A percentile compares a stretch with the other conserved stretches of the same genome.
These are phyloP conservation scores for Euphorbia schlechtendalii DNA, from an alignment of 441 rosid species.

Conservation along the genomic window DNA sequence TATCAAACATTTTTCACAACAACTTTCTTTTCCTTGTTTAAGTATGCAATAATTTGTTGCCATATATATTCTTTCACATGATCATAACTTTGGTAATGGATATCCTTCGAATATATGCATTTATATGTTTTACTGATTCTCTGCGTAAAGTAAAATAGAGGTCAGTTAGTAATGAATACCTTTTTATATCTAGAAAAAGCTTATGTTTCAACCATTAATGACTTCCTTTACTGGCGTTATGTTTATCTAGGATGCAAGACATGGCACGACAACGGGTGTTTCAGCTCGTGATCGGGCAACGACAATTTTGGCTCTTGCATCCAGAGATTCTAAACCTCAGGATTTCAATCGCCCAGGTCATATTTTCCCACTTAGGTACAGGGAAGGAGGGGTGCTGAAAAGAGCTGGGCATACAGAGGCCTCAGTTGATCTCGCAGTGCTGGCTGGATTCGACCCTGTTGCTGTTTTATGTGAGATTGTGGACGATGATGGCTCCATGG, in stretches of 20 bases:
- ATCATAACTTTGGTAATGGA: conserved; percentile 9
- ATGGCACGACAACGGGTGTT: conserved; percentile 92
- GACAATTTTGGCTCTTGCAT: conserved; percentile 73
- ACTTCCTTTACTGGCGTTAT: neutral
- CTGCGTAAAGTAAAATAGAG: no score
- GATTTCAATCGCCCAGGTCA: conserved; percentile 96
- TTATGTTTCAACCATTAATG: conserved; percentile 13
- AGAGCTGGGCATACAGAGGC: conserved; percentile 99
- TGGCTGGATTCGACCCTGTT: conserved; percentile 82
- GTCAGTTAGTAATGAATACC: neutral
- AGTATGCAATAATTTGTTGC: neutral
- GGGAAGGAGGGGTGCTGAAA: conserved; percentile 91
- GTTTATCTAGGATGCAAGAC: conserved; percentile 66
- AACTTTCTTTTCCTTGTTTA: neutral
- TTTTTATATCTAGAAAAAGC: neutral
- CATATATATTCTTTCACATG: neutral
- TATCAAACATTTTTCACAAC: conserved; percentile 33
- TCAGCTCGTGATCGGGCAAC: conserved; percentile 85
- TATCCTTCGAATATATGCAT: neutral
- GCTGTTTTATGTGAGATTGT: conserved; percentile 75
- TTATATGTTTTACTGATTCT: neutral
- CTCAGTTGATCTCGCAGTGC: conserved; percentile 76
- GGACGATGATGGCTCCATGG: conserved; percentile 89
- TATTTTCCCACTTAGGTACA: conserved; percentile 76
- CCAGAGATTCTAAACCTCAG: conserved; percentile 72